Evolutionary conservation across 305 asterid genomes (phyloP), one percentile per base, ranked within the genome.

Genomic region (Petunia hybrid): DNA sequence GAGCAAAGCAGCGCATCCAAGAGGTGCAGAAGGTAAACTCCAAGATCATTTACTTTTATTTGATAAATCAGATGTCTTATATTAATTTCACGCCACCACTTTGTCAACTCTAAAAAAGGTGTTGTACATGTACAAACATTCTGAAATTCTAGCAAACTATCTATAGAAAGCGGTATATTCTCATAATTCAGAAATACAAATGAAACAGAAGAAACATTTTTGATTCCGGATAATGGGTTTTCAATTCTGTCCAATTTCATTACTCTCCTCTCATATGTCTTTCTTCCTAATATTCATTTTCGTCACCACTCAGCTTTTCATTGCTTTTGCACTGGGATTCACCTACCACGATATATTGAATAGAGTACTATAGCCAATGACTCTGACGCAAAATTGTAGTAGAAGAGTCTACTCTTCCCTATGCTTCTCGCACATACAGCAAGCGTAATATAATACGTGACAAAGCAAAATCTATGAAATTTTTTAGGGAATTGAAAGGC

Each of bases 1-100:
- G 99, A 87, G 99, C 99, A 83, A 96, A 96, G 85, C 99, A 94
- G 84, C 98, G 98, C 41, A 96, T 96, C 85, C 99, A 96, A 88
- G 99, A 96, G 82, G 96, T 96, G 87, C 99, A 96, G 78, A 96
- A 96, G 92, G 99, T 94, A 90, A 16, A 82, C 78, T 65, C 13
- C 75, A 64, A 62, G 76, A 46, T 46, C 57, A 77, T 36, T 75
- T 69, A 46, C 79, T 76, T 78, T 59, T 64, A 31, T 80, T 39
- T 56, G 38, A 73, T 81, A 10, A 59, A 66, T 83, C 43, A 55
- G 63, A 67, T 13, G 63, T 39, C 85, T 42, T 80, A 41, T 78
- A 53, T 39, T 45, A 10, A 40, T 79, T 63, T 73, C 63, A 78
- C 60, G 69, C 66, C 53, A 55, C 12, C 9, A 79, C 76, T 63